Conservation (phyloP, 306 rosid species). For the Citrullus amarus region DNA sequence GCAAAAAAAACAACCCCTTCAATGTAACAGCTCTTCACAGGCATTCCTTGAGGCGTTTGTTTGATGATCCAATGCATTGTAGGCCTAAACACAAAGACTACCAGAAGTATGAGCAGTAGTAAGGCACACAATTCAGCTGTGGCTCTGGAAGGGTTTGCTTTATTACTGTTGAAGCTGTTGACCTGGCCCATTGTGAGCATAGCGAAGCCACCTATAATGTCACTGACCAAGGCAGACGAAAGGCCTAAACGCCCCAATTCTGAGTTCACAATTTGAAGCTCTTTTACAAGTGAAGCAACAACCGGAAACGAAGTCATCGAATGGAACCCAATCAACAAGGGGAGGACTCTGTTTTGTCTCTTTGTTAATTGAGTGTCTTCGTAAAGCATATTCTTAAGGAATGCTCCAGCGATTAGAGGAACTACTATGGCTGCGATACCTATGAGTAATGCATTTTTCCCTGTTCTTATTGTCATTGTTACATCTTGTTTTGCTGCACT, state of each 20-base stretch:
- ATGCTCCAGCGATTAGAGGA: not conserved
- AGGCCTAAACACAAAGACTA: conserved; percentile 32
- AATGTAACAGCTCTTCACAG: conserved; percentile 29
- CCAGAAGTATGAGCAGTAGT: not conserved
- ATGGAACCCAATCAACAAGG: not conserved
- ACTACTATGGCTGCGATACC: conserved; percentile 9
- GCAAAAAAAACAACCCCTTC: conserved; percentile 13
- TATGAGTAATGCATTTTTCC: conserved; percentile 21
- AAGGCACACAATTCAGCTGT: not conserved
- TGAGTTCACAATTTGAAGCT: conserved; percentile 42
- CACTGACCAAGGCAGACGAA: conserved; percentile 38
- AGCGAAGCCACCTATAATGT: conserved; percentile 17
- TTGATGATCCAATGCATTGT: conserved; percentile 38
- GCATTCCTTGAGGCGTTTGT: conserved; percentile 51
- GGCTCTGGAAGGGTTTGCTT: not conserved
- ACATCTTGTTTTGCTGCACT: conserved; percentile 42
- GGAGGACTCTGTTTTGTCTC: not conserved
- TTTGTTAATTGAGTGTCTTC: not conserved
- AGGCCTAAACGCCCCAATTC: conserved; percentile 54
- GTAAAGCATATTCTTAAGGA: not conserved
- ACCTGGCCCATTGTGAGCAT: not conserved
- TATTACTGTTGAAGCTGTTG: not conserved
- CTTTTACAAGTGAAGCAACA: conserved; percentile 8
- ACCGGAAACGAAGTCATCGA: conserved; percentile 12
- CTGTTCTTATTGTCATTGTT: conserved; percentile 25